Evolutionary conservation across 495 filamentous ascomycete species (phyloP).

Genomic region (Aspergillus carlsbadensis): DNA sequence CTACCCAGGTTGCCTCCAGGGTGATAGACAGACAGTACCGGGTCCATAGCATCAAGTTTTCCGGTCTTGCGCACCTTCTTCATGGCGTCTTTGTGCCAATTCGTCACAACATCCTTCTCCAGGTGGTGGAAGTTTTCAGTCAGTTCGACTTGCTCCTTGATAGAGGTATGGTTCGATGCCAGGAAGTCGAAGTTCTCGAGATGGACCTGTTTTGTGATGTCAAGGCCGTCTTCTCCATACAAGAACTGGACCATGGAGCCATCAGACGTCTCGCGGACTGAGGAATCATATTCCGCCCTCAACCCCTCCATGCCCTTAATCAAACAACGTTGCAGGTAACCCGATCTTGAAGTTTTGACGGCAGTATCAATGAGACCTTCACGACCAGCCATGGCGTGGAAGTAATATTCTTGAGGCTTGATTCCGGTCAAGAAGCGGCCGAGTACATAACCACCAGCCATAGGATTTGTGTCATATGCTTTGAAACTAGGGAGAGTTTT

Average conservation of each 20-base stretch:
- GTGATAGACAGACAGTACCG: conserved; percentile 68
- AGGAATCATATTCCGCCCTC: conserved; percentile 86
- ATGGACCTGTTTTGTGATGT: conserved; percentile 92
- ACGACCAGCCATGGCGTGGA: conserved; percentile 98
- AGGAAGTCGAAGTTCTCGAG: conserved; percentile 88
- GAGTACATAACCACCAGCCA: conserved; percentile 92
- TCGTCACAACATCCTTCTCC: conserved; percentile 48
- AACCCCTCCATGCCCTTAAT: conserved; percentile 99
- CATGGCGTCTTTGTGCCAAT: conserved; percentile 70
- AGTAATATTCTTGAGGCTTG: conserved; percentile 96
- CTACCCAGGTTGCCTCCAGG: conserved; percentile 77
- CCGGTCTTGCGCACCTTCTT: conserved; percentile 74
- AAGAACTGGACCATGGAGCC: conserved; percentile 92
- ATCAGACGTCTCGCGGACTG: conserved; percentile 84
- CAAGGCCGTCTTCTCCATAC: conserved; percentile 94
- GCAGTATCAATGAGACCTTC: conserved; percentile 99
- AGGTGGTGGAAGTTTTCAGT: conserved; percentile 48
- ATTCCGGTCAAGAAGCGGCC: conserved; percentile 98
- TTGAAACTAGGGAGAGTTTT: conserved; percentile 95
- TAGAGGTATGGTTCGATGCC: conserved; percentile 68
- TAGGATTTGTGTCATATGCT: conserved; percentile 82
- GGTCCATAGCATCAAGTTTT: conserved; percentile 68
- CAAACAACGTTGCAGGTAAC: conserved; percentile 95
- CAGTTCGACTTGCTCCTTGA: conserved; percentile 54
- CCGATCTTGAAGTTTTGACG: conserved; percentile 95